phyloP scores from a whole-genome alignment of 1,284 basidiomycete species.

The Stereum hirsutum region DNA sequence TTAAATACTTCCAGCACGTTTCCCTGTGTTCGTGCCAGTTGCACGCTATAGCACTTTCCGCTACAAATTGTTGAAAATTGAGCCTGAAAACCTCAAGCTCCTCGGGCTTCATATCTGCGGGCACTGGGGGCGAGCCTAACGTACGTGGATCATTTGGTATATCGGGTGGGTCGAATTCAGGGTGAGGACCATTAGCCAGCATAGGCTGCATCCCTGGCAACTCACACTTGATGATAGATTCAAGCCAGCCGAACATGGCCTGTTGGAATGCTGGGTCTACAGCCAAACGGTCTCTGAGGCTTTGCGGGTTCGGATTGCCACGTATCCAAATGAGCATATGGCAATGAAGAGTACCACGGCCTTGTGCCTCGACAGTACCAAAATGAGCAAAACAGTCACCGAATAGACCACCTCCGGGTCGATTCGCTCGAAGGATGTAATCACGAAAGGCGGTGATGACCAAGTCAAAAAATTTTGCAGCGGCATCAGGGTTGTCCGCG shows the following conservation, averaged over 20 bases:
- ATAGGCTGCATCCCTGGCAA: slow-evolving; percentile 3
- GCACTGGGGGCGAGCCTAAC: no score
- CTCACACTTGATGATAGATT: slow-evolving; percentile 8
- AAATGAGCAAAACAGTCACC: slow-evolving; percentile 19
- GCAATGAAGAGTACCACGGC: slow-evolving; percentile 15
- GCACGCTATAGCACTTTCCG: slow-evolving; percentile 2
- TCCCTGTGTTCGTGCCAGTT: slow-evolving; percentile 7
- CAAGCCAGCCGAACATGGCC: slow-evolving; percentile 9
- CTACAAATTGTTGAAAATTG: slow-evolving; percentile 1
- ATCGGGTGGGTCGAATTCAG: no score
- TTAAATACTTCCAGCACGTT: slow-evolving; percentile 9
- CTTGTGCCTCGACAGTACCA: slow-evolving; percentile 19
- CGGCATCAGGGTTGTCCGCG: slow-evolving; percentile 11
- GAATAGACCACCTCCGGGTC: slow-evolving; percentile 7
- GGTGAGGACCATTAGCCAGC: neutral
- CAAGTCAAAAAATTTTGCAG: slow-evolving; percentile 13
- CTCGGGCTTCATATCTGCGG: no score
- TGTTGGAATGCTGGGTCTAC: neutral
- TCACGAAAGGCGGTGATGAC: slow-evolving; percentile 12
- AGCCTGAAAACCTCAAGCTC: slow-evolving; percentile 2
- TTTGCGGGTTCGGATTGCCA: slow-evolving; percentile 9
- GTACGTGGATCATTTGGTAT: no score
- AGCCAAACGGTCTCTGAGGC: slow-evolving; percentile 6
- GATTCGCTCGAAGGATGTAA: slow-evolving; percentile 7
- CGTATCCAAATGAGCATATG: slow-evolving; percentile 18